phyloP scores from a whole-genome alignment of 257 asterid genomes.

The Striga asiatica region DNA sequence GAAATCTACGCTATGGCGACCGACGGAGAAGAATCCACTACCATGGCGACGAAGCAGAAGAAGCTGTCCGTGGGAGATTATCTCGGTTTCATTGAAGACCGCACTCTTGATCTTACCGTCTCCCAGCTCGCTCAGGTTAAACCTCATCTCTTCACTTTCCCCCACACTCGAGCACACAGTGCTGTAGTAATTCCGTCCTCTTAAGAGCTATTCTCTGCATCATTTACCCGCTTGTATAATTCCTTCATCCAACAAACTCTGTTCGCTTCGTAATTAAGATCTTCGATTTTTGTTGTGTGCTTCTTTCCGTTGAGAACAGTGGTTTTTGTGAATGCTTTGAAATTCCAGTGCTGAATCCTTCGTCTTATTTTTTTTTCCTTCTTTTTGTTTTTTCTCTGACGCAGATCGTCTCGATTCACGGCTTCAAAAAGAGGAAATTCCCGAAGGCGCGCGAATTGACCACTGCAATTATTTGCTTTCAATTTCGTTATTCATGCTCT shows the following conservation, averaged over 20 bases:
- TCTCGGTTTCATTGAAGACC: slow-evolving; percentile 20
- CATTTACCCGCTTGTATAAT: no score
- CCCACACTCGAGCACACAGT: no score
- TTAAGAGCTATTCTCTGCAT: no score
- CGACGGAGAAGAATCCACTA: background rate
- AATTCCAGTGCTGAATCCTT: slow-evolving; percentile 3
- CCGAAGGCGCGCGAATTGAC: slow-evolving; percentile 13
- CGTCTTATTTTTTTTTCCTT: background rate
- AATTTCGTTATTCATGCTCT: no score
- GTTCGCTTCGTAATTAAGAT: background rate
- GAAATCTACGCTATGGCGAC: slow-evolving; percentile 11
- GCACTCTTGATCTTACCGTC: slow-evolving; percentile 17
- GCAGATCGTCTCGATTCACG: slow-evolving; percentile 34
- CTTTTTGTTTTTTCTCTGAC: no score
- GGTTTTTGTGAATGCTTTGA: no score
- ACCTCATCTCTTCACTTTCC: background rate
- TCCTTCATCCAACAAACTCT: no score
- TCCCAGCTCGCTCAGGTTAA: slow-evolving; percentile 20
- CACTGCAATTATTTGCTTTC: background rate
- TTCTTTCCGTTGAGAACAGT: background rate
- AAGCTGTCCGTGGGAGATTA: slow-evolving; percentile 30
- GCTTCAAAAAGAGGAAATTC: slow-evolving; percentile 12
- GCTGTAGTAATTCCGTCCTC: no score
- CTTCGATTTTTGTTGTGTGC: background rate
- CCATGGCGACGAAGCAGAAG: background rate